Base-by-base conservation (phyloP, 1,139 yeast genomes). In the Pichia inconspicua region DNA sequence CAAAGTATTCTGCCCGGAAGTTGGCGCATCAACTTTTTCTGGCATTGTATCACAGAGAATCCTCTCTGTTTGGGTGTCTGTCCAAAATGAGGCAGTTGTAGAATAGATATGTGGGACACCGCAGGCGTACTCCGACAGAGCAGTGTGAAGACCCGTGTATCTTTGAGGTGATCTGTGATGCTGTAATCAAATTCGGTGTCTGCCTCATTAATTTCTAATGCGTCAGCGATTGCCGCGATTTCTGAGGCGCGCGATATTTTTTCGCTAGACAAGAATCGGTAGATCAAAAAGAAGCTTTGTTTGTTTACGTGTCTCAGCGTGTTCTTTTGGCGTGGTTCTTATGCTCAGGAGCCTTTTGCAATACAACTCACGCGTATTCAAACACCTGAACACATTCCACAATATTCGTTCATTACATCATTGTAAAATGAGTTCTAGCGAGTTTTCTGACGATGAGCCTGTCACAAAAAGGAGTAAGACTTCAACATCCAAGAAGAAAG, bases 361-460 rank as follows among this genome's bases (percentile, higher is more conserved):
- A 14, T 14, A 30, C n/a, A 12, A 5, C n/a, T 7, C n/a, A 30
- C 34, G 34, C 34, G 34, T 30, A 12, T 30, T 30, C 14, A 11
- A 12, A 14, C 34, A 12, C 10, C 34, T 30, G 34, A 30, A 17
- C 15, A 7, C 37, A 17, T 4, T 17, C 3, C 11, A 34, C 2
- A 17, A 22, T 8, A 15, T 6, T 1, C 19, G 37, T 15, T 19
- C 5, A 6, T 34, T 34, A 15, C 22, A 34, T 4, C 15, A 10
- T 11, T 37, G 22, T 25, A 39, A 25, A 37, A 46, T 46, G 48
- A 46, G 48, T 17, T 37, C 40, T 22, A 41, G 40, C 17, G 44
- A 34, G 10, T 43, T 39, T 34, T 37, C 45, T 31, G 49, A 47
- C 11, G 49, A 37, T n/a, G 48, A 43, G 14, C 51, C 42, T 3